Conservation (phyloP, 768 basidiomycete genomes). For the Mycena epipterygia region DNA sequence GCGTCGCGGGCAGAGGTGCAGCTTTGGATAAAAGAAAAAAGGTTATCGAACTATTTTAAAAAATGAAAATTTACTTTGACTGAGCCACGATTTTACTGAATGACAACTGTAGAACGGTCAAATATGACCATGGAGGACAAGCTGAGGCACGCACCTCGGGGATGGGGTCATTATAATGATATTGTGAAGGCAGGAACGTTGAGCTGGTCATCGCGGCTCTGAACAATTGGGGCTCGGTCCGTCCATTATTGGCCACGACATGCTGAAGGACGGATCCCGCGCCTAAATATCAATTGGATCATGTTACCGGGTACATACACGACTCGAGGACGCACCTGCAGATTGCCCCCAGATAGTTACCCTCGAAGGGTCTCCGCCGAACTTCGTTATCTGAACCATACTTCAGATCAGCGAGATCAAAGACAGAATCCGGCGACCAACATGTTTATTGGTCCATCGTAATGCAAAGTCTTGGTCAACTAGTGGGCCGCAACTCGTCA, state of each 20-base stretch:
- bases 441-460: not conserved
- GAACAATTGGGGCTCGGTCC: not conserved
- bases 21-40: not conserved
- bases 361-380: not conserved
- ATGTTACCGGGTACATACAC: too few species aligned
- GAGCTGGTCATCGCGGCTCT: too few species aligned
- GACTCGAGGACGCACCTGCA: not conserved
- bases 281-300: not conserved
- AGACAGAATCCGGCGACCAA: not conserved
- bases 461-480: slow-evolving; percentile 16
- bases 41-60: not conserved
- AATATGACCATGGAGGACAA: not conserved
- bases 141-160: not conserved
- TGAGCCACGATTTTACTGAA: slow-evolving; percentile 5
- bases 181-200: not conserved
- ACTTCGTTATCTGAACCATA: not conserved
- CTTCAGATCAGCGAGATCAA: not conserved
- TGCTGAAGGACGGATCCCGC: slow-evolving; percentile 2
- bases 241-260: slow-evolving; percentile 1
- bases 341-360: not conserved
- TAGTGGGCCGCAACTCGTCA: not conserved
- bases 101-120: not conserved
- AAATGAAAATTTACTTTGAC: not conserved
- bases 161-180: slow-evolving; percentile 6
- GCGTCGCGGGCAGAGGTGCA: slow-evolving; percentile 10